Conservation (phyloP, 495 filamentous ascomycete genomes). For the Ramalina peruviana region DNA sequence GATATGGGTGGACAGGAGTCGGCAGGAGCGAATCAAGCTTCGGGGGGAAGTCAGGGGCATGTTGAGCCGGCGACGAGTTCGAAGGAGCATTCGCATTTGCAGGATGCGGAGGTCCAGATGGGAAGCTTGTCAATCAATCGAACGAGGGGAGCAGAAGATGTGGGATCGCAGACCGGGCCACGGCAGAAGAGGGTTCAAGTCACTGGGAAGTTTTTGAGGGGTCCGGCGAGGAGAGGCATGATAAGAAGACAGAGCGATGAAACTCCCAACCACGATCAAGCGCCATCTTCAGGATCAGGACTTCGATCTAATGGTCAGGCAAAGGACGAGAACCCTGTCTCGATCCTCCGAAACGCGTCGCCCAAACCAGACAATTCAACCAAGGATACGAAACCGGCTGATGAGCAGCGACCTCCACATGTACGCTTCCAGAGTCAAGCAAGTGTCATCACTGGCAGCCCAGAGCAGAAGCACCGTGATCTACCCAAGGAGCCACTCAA, state of each 20-base stretch:
- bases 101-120: conserved; percentile 29
- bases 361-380: not conserved
- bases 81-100: conserved; percentile 20
- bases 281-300: conserved; percentile 8
- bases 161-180: conserved; percentile 50
- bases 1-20: conserved; percentile 7
- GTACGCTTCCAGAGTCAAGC: conserved; percentile 21
- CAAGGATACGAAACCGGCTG: conserved; percentile 7
- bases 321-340: not conserved
- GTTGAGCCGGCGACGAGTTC: conserved; percentile 22
- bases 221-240: conserved; percentile 57
- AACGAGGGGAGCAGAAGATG: conserved; percentile 36
- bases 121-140: conserved; percentile 26
- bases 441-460: conserved; percentile 25
- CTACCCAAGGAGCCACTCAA: conserved; percentile 14
- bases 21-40: conserved; percentile 25
- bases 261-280: conserved; percentile 17
- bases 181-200: conserved; percentile 60
- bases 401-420: conserved; percentile 20
- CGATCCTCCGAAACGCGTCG: not conserved
- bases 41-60: conserved; percentile 25
- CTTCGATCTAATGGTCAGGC: not conserved
- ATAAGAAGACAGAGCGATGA: conserved; percentile 61
- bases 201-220: conserved; percentile 58
- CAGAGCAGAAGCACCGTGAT: conserved; percentile 19